A percentile compares a stretch with the other conserved stretches of the same genome.
Evolutionary conservation across 768 basidiomycete species (phyloP).

Genomic region (Termitomyces eurrhizus): DNA sequence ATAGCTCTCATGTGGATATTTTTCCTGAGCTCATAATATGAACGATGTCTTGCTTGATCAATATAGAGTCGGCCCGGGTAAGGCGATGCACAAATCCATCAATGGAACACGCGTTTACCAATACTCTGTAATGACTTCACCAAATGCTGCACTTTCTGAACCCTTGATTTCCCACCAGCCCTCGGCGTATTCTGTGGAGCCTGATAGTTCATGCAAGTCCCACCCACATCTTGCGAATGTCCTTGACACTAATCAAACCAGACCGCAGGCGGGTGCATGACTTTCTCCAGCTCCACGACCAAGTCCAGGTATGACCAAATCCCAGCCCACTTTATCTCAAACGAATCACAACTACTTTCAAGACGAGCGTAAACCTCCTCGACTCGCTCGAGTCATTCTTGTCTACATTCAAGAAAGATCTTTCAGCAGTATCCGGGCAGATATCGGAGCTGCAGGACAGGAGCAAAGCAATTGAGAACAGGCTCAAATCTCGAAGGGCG

Average conservation of each 20-base stretch:
- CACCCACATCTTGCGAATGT: neutral
- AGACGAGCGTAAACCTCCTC: conserved; percentile 86
- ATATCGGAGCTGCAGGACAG: conserved; percentile 91
- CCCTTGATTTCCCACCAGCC: conserved; percentile 1
- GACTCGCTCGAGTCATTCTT: conserved; percentile 89
- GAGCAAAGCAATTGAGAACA: conserved; percentile 86
- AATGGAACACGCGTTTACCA: neutral
- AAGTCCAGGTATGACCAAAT: conserved; percentile 67
- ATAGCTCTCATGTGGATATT: neutral
- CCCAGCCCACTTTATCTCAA: neutral
- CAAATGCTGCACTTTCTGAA: neutral
- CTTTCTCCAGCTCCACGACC: conserved; percentile 86
- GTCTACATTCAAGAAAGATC: conserved; percentile 92
- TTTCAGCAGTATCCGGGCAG: conserved; percentile 93
- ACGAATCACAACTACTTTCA: neutral
- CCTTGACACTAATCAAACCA: conserved; percentile 7
- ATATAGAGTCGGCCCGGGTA: too few species aligned
- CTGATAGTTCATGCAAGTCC: conserved; percentile 31
- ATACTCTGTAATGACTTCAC: conserved; percentile 1
- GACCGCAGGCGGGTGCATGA: conserved; percentile 48
- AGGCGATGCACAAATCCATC: too few species aligned
- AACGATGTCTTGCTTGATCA: too few species aligned
- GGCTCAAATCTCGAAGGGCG: conserved; percentile 82
- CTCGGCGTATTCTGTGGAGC: neutral
- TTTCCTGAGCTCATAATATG: too few species aligned